Evolutionary conservation across 768 basidiomycete genomes (phyloP).

Genomic region (Psilocybe azurescens): DNA sequence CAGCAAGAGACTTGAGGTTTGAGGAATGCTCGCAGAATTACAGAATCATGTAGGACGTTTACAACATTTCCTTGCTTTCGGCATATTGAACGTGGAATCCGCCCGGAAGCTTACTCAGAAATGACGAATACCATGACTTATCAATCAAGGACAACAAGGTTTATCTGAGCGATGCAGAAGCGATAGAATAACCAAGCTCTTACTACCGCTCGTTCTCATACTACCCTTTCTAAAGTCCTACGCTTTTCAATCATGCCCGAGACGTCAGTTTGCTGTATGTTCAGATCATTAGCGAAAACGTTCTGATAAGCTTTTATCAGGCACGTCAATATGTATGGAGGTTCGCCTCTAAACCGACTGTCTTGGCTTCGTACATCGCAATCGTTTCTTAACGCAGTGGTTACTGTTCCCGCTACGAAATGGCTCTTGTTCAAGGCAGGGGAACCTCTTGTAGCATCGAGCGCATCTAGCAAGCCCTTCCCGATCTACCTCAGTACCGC

Average conservation of each 20-base stretch:
- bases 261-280: conserved; percentile 23
- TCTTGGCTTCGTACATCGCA: conserved; percentile 82
- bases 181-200: not conserved
- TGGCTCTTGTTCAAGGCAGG: conserved; percentile 84
- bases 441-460: conserved; percentile 64
- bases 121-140: conserved; percentile 10
- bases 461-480: conserved; percentile 32
- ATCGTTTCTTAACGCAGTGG: conserved; percentile 75
- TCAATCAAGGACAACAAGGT: conserved; percentile 4
- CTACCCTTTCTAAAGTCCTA: not conserved
- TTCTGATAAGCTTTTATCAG: conserved; percentile 17
- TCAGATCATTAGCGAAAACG: not conserved
- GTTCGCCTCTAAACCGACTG: conserved; percentile 80
- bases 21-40: too few species aligned
- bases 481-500: conserved; percentile 63
- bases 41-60: not conserved
- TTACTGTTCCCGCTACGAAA: conserved; percentile 59
- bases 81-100: not conserved
- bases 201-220: not conserved
- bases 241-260: conserved; percentile 19
- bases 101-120: conserved; percentile 5
- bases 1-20: too few species aligned
- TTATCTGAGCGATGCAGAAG: conserved; percentile 3
- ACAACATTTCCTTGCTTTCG: not conserved
- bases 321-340: conserved; percentile 48